Evolutionary conservation across 805 yeast genomes (phyloP), one percentile per base, ranked within the genome.

Genomic region (Phaffomyces thermotolerans): DNA sequence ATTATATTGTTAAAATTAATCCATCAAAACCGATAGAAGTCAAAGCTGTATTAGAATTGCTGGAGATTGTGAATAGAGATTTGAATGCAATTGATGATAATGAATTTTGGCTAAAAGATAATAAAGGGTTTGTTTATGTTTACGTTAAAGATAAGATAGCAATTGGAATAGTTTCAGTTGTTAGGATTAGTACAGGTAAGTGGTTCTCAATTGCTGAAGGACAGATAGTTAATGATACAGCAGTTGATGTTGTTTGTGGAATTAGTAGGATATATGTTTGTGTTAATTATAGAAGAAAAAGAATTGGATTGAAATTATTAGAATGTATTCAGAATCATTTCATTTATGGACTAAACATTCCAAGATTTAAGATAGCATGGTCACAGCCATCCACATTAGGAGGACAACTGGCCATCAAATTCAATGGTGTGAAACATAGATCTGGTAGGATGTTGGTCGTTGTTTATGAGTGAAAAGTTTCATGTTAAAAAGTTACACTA

Each of bases 331-430:
- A 69, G 42, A 54, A 54, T 2, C 51, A 75, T 43, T 62, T 75
- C 22, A 60, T 79, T 1, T 76, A 75, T 52, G 87, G 86, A 0
- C 54, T 72, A 43, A 40, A 22, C 0, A 50, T 81, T 13, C 60
- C 62, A 2, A 71, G 60, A 44, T 50, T 48, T 14, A 71, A 76
- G 46, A 57, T 83, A 17, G 84, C 79, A 1, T 83, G 86, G 76
- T 79, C 86, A 36, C 91, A 83, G 57, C 89, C 90, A 0, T 78
- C 84, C 45, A 74, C 69, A 40, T 69, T 72, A 45, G 91, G 91
- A 0, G 78, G 79, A 2, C 68, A 71, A 44, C 65, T 82, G 29
- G 87, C 89, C 0, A 59, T 58, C 30, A 62, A 56, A 27, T 81
- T 76, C 54, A 79, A 78, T 53, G 79, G 82, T 0, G 75, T 72